Conservation (phyloP, 345 rosid species). For the Cardamine occulta region DNA sequence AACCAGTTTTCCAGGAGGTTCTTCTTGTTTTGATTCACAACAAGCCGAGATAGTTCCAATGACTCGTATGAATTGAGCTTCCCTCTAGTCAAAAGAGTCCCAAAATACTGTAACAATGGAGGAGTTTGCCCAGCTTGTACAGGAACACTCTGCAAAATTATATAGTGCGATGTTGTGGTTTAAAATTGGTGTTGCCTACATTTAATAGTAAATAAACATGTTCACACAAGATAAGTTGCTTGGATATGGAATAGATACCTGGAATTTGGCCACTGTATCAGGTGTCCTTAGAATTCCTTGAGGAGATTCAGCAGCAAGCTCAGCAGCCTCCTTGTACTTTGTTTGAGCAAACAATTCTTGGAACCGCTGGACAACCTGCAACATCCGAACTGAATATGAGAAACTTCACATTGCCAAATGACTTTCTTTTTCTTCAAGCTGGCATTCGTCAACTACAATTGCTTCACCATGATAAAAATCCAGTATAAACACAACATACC, state of each 20-base stretch:
- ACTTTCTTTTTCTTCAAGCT: constrained; percentile 15
- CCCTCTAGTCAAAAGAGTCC: constrained; percentile 91
- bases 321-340: constrained; percentile 99
- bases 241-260: constrained; percentile 57
- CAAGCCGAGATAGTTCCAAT: constrained; percentile 95
- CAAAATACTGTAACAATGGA: constrained; percentile 95
- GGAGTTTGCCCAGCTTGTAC: constrained; percentile 99
- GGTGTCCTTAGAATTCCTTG: constrained; percentile 97
- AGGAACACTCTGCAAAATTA: constrained; percentile 83
- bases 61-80: constrained; percentile 98
- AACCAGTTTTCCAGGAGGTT: constrained; percentile 97
- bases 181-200: constrained; percentile 1
- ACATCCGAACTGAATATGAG: constrained; percentile 27
- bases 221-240: neutral
- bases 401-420: constrained; percentile 24
- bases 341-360: constrained; percentile 97
- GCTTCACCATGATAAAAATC: constrained; percentile 18
- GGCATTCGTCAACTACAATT: neutral
- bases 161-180: neutral
- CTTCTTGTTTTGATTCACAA: constrained; percentile 97
- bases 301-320: constrained; percentile 99
- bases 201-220: neutral
- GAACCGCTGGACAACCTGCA: constrained; percentile 96
- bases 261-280: constrained; percentile 96
- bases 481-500: constrained; percentile 53